Percentiles rank a stretch among this genome's conserved stretches.
phyloP scores from a whole-genome alignment of 108 stramenopile species.

The Conticribra guillardii region DNA sequence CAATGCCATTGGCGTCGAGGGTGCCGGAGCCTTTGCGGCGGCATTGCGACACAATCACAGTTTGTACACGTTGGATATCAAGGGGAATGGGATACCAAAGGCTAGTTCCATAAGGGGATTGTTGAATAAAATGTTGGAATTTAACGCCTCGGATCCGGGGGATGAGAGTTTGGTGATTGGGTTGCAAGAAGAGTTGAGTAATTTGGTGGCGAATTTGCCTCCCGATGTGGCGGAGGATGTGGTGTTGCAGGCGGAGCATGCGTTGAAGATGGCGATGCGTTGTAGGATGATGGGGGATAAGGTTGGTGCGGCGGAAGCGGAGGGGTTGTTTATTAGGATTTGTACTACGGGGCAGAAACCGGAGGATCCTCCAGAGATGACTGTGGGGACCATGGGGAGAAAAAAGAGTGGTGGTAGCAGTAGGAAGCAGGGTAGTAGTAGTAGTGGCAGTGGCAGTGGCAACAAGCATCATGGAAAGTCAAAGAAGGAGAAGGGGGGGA shows the following conservation, averaged over 20 bases:
- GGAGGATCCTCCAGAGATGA: conserved; percentile 28
- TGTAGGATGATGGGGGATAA: conserved; percentile 40
- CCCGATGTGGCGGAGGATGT: conserved; percentile 40
- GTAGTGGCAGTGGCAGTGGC: background rate
- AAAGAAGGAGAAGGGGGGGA: conserved; percentile 1
- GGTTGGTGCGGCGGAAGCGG: conserved; percentile 47
- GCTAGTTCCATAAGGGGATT: conserved; percentile 39
- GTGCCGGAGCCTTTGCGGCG: conserved; percentile 45
- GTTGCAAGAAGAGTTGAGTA: conserved; percentile 39
- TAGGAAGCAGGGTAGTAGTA: too few relatives aligned
- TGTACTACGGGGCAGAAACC: conserved; percentile 44
- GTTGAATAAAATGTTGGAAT: conserved; percentile 48
- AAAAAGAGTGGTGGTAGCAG: background rate
- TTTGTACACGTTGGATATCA: conserved; percentile 37
- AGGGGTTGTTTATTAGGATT: conserved; percentile 48
- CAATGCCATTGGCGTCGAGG: conserved; percentile 45
- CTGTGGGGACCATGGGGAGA: background rate
- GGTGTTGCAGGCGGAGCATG: conserved; percentile 44
- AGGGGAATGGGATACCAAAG: conserved; percentile 42
- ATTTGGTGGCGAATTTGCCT: conserved; percentile 29
- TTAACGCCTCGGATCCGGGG: conserved; percentile 44
- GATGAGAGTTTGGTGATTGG: conserved; percentile 45
- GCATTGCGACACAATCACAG: conserved; percentile 49
- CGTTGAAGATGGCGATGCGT: conserved; percentile 41
- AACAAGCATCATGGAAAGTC: background rate